phyloP scores from a whole-genome alignment of 768 basidiomycete genomes.

The Pleurotus platypus region DNA sequence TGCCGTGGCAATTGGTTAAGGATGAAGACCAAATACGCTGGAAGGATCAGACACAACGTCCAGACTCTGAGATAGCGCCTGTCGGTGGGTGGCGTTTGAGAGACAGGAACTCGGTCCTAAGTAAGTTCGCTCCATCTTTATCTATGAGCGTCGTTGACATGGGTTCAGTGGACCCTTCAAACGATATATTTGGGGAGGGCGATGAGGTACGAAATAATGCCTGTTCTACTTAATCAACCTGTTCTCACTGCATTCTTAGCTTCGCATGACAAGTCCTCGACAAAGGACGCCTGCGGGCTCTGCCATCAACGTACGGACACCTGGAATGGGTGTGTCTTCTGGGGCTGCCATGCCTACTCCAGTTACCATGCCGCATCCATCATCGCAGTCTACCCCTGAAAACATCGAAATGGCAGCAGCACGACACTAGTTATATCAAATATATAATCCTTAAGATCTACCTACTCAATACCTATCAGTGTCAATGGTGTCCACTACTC shows the following conservation, averaged over 20 bases:
- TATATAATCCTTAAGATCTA: too few species aligned
- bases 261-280: constrained; percentile 31
- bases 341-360: constrained; percentile 11
- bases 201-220: constrained; percentile 21
- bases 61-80: constrained; percentile 23
- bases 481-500: too few species aligned
- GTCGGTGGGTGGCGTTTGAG: constrained; percentile 46
- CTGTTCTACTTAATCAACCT: too few species aligned
- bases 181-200: constrained; percentile 43
- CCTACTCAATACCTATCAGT: too few species aligned
- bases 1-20: constrained; percentile 68
- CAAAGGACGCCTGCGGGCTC: constrained; percentile 20
- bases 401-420: constrained; percentile 27
- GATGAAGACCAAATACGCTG: constrained; percentile 31
- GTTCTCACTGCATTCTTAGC: constrained; percentile 15
- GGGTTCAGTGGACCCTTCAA: constrained; percentile 32
- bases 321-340: background rate
- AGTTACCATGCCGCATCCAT: constrained; percentile 12
- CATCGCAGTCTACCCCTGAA: constrained; percentile 17
- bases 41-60: constrained; percentile 15
- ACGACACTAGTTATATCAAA: background rate
- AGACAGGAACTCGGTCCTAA: constrained; percentile 47
- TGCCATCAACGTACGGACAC: background rate
- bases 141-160: constrained; percentile 3
- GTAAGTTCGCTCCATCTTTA: constrained; percentile 26